Evolutionary conservation across 768 basidiomycete species (phyloP).

Genomic region (Rhizopogon sp.): DNA sequence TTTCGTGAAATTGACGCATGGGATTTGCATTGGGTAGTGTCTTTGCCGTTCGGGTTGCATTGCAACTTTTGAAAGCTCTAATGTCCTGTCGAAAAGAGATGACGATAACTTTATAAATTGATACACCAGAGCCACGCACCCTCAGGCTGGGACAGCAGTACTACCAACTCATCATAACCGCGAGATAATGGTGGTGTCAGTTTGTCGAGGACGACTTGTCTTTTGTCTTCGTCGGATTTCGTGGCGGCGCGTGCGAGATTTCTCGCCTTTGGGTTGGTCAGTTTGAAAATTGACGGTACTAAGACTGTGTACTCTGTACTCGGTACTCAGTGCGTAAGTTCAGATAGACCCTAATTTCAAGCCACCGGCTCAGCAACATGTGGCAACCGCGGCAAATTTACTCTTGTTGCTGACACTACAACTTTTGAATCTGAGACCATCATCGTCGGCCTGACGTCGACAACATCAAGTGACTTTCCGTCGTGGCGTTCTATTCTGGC

Average conservation of each 20-base stretch:
- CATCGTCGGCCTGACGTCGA: not conserved
- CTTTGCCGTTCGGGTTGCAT: not conserved
- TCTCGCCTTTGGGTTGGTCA: too few relatives aligned
- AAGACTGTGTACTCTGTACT: too few relatives aligned
- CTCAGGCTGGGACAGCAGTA: too few relatives aligned
- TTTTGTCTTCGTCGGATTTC: too few relatives aligned
- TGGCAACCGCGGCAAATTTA: too few relatives aligned
- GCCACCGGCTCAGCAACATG: too few relatives aligned
- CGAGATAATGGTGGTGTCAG: not conserved
- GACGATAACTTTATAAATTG: not conserved
- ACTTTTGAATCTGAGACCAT: not conserved
- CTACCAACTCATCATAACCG: not conserved
- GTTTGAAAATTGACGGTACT: too few relatives aligned
- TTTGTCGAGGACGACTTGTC: not conserved
- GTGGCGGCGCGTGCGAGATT: too few relatives aligned
- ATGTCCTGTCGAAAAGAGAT: too few relatives aligned
- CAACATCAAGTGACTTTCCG: not conserved
- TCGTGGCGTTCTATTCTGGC: not conserved
- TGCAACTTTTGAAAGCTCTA: not conserved
- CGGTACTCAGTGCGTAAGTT: too few relatives aligned
- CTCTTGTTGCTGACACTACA: not conserved
- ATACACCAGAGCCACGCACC: not conserved
- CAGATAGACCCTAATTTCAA: too few relatives aligned
- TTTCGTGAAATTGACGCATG: not conserved
- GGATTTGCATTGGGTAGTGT: not conserved